Base-by-base conservation (phyloP, 306 rosid genomes). In the Castanea crenata region DNA sequence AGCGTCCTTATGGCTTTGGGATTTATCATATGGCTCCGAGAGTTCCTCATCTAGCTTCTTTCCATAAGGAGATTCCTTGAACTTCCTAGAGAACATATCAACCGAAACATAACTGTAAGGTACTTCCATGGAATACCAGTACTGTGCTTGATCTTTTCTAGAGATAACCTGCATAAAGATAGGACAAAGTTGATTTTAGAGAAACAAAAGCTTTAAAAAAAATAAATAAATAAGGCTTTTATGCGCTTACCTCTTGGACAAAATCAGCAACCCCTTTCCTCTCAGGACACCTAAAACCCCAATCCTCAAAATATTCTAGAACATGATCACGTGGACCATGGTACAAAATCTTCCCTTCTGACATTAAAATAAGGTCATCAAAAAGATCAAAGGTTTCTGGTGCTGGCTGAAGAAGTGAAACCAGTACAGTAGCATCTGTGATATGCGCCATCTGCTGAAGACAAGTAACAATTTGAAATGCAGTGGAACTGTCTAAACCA, bases 331-430 rank as follows among this genome's bases (percentile, higher is more conserved):
- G 74, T 0, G 85, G 92, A 78, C 92, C 92, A 2, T 88, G 90
- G 38, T 86, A 88, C 52, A 88, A 71, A 72, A 84, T 59, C 76
- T 75, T 83, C 34, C 88, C 89, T 62, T 82, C 76, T 1, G 85
- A 46, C 83, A 88, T 84, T 32, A 86, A 32, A 44, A 88, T 84
- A 4, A 88, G 34, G 55, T 86, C 92, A 73, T 88, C 89, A 32
- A 88, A 88, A 69, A 84, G 89, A 5, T 86, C 86, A 55, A 86
- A 86, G 25, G 82, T 72, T 68, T 88, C 90, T 0, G 90, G 90
- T 55, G 92, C 80, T 20, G 90, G 92, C 74, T 88, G 92, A 44
- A 88, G 88, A 76, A 88, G 92, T 2, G 92, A 88, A 44, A 84
- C 75, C 19, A 88, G 71, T 12, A 77, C 35, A 0, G 89, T 86